Conservation (phyloP, 2,329 filamentous ascomycete species). For the Diaporthe australafricana region DNA sequence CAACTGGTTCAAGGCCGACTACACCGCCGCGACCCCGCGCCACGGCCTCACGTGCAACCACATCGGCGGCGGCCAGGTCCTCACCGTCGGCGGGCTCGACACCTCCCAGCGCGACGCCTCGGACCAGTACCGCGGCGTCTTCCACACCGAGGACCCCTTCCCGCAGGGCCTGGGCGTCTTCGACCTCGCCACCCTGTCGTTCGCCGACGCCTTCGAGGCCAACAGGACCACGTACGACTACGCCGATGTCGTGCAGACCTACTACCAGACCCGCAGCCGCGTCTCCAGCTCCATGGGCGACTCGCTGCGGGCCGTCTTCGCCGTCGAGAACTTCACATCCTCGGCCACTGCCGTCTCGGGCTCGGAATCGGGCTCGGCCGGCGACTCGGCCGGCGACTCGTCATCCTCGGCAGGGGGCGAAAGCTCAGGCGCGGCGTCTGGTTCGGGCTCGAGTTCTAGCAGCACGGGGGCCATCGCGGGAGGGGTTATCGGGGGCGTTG, state of each 20-base stretch:
- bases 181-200: constrained; percentile 38
- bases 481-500: constrained; percentile 39
- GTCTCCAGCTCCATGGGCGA: constrained; percentile 30
- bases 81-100: constrained; percentile 51
- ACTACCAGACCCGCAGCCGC: constrained; percentile 38
- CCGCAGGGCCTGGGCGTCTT: constrained; percentile 40
- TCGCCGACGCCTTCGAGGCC: constrained; percentile 31
- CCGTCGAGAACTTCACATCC: constrained; percentile 6
- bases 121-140: constrained; percentile 34
- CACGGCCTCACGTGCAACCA: constrained; percentile 43
- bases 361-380: background rate
- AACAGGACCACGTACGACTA: constrained; percentile 32
- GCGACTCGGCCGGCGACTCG: background rate
- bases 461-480: constrained; percentile 44
- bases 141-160: constrained; percentile 39
- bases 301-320: constrained; percentile 15
- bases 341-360: background rate
- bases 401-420: background rate
- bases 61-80: constrained; percentile 51
- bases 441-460: background rate
- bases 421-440: background rate
- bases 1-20: constrained; percentile 42
- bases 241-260: constrained; percentile 33
- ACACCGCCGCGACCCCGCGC: constrained; percentile 38
- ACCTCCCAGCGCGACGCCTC: constrained; percentile 28